Base-by-base conservation (phyloP, 23 red algal genomes). In the Cyanidioschyzon merolae region DNA sequence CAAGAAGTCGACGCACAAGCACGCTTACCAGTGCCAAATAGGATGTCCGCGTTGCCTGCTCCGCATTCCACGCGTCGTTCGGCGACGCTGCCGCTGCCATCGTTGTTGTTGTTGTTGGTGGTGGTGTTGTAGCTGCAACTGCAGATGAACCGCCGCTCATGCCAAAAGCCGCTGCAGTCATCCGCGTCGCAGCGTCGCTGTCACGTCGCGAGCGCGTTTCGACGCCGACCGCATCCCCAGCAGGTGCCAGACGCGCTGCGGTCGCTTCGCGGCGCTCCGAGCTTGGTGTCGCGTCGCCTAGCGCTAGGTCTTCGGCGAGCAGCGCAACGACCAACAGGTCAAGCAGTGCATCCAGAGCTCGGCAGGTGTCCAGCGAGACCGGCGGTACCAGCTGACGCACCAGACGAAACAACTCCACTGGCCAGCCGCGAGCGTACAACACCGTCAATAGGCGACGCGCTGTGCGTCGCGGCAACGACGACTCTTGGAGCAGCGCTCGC, bases 261-360 rank as follows among this genome's bases (percentile, higher is more conserved):
- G n/a, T n/a, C n/a, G n/a, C n/a, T n/a, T n/a, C n/a, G n/a, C n/a
- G n/a, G n/a, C n/a, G n/a, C n/a, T n/a, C n/a, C n/a, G n/a, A n/a
- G n/a, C n/a, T n/a, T n/a, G n/a, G n/a, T n/a, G n/a, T n/a, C n/a
- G n/a, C n/a, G n/a, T 54, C 45, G 21, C 45, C 45, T 27, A 32
- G 12, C 63, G 30, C 7, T 3, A 35, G 63, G n/a, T 32, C n/a
- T 35, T 71, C 63, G 16, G 29, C 63, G 30, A 27, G 2, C 63
- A 35, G 63, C 63, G 63, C 12, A 7, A 71, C 63, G 12, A 27
- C 63, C 16, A 71, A 32, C 63, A 71, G n/a, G 30, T 71, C 63
- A 7, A 71, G 30, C 12, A 71, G 63, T 7, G 63, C 63, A 35
- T 71, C 63, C 63, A 71, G 63, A 3, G 63, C 63, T 25, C 63